phyloP scores from a whole-genome alignment of 306 rosid genomes.

The Argentina anserina region DNA sequence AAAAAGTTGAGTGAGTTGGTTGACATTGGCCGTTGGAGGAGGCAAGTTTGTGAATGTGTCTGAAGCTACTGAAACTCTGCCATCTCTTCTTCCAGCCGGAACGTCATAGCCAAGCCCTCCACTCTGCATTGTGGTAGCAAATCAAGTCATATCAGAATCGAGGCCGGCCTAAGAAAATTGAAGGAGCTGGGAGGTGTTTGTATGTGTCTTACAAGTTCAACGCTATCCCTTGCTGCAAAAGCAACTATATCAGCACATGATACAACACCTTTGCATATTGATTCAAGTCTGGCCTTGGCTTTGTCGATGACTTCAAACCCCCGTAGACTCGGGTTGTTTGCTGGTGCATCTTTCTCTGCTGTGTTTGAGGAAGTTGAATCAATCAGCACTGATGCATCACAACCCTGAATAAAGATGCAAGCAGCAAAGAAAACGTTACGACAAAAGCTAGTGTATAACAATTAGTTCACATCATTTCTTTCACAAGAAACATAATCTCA shows the following conservation, averaged over 20 bases:
- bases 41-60: constrained; percentile 56
- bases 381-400: constrained; percentile 69
- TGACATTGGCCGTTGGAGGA: constrained; percentile 48
- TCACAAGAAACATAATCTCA: constrained; percentile 24
- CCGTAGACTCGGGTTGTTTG: constrained; percentile 62
- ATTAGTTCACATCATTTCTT: background rate
- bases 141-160: background rate
- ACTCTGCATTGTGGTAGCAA: constrained; percentile 32
- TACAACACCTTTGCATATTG: constrained; percentile 46
- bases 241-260: constrained; percentile 77
- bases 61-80: constrained; percentile 52
- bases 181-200: background rate
- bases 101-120: constrained; percentile 62
- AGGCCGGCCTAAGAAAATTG: background rate
- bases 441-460: background rate
- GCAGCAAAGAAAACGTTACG: background rate
- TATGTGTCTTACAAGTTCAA: constrained; percentile 47
- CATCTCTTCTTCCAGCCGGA: constrained; percentile 85
- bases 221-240: constrained; percentile 75
- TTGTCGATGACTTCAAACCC: constrained; percentile 67
- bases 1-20: constrained; percentile 55
- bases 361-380: constrained; percentile 62
- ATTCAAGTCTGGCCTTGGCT: constrained; percentile 72
- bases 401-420: constrained; percentile 39
- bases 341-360: constrained; percentile 67